phyloP scores from a whole-genome alignment of 140 eudicot genomes.

The Oenanthe javanica region DNA sequence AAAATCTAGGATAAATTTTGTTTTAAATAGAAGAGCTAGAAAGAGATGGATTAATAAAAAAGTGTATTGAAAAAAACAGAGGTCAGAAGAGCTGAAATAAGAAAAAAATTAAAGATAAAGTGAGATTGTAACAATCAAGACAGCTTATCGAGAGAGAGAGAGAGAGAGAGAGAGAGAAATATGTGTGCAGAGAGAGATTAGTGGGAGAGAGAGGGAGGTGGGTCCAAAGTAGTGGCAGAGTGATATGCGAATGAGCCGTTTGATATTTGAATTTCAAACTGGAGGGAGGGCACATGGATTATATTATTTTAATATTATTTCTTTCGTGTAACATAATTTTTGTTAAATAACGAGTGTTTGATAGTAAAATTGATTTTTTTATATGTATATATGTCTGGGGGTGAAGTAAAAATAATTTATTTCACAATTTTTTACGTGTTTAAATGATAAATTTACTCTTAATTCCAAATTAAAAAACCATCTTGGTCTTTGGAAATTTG shows the following conservation, averaged over 20 bases:
- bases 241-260: constrained; percentile 5
- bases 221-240: constrained; percentile 11
- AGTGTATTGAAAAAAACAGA: background rate
- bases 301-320: background rate
- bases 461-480: too few species aligned
- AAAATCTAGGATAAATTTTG: background rate
- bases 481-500: too few species aligned
- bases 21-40: background rate
- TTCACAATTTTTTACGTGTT: too few species aligned
- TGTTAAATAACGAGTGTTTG: background rate
- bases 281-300: background rate
- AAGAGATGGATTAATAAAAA: background rate
- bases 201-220: background rate
- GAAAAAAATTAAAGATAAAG: background rate
- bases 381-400: too few species aligned
- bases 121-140: background rate
- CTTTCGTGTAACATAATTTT: background rate
- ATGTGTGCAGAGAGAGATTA: background rate
- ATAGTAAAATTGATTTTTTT: too few species aligned
- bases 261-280: constrained; percentile 7
- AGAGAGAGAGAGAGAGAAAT: background rate
- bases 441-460: too few species aligned
- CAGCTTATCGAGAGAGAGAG: background rate
- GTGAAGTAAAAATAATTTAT: background rate
- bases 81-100: background rate